phyloP scores from a whole-genome alignment of 2,329 filamentous ascomycete genomes.

The Colletotrichum tofieldiae region DNA sequence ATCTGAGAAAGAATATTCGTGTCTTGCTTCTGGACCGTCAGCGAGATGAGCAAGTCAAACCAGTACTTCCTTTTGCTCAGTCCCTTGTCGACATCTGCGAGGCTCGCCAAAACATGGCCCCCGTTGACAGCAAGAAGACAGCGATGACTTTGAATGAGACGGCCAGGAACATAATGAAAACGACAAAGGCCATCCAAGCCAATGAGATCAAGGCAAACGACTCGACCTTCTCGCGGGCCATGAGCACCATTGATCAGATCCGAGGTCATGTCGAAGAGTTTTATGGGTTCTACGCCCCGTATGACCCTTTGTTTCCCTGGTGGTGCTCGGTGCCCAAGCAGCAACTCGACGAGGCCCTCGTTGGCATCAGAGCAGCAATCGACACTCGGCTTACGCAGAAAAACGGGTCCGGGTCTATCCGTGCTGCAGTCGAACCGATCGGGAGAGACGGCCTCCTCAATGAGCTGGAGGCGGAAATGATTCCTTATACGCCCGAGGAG shows the following conservation, averaged over 20 bases:
- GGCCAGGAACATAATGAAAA: slow-evolving; percentile 51
- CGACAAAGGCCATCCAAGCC: slow-evolving; percentile 53
- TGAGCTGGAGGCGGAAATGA: slow-evolving; percentile 70
- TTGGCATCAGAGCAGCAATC: slow-evolving; percentile 55
- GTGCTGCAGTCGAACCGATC: slow-evolving; percentile 66
- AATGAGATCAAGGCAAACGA: slow-evolving; percentile 48
- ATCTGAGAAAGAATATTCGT: slow-evolving; percentile 53
- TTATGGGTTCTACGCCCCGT: slow-evolving; percentile 66
- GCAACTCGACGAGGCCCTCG: slow-evolving; percentile 55
- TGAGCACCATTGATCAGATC: slow-evolving; percentile 59
- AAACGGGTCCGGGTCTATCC: slow-evolving; percentile 30
- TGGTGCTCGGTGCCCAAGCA: slow-evolving; percentile 66
- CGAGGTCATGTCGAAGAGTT: slow-evolving; percentile 61
- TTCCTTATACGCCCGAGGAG: slow-evolving; percentile 72
- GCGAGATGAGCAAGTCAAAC: slow-evolving; percentile 55
- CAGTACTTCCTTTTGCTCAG: slow-evolving; percentile 62
- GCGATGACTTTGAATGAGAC: slow-evolving; percentile 60
- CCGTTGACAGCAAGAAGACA: slow-evolving; percentile 59
- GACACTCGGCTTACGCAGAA: slow-evolving; percentile 53
- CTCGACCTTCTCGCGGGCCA: slow-evolving; percentile 44
- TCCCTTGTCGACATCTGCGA: slow-evolving; percentile 63
- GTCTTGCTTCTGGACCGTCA: slow-evolving; percentile 47
- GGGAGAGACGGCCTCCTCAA: slow-evolving; percentile 65
- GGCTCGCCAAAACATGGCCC: slow-evolving; percentile 60
- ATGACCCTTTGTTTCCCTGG: slow-evolving; percentile 72